These are phyloP conservation scores for Xylaria sp. DNA, from an alignment of 2,329 filamentous ascomycete genomes.

Conservation along the genomic window DNA sequence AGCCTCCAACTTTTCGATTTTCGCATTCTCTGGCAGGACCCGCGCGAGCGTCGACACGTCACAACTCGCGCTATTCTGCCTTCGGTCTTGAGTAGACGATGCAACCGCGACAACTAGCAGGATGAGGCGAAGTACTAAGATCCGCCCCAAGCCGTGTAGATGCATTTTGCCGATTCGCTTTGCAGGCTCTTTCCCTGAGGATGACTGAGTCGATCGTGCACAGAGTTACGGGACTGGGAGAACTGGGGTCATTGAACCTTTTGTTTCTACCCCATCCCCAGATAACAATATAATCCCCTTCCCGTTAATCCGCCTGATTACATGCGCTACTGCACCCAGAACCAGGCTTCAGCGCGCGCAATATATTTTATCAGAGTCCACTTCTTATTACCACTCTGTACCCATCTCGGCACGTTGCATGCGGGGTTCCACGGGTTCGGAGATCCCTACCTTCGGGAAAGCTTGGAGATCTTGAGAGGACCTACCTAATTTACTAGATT, in stretches of 20 bases:
- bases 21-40: slow-evolving; percentile 36
- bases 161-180: slow-evolving; percentile 11
- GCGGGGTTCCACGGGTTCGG: slow-evolving; percentile 8
- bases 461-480: not conserved
- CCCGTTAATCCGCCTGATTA: not conserved
- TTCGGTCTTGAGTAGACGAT: slow-evolving; percentile 18
- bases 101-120: slow-evolving; percentile 7
- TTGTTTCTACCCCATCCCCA: slow-evolving; percentile 9
- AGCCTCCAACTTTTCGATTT: slow-evolving; percentile 38
- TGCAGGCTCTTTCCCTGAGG: not conserved
- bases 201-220: not conserved
- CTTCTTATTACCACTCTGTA: not conserved
- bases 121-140: slow-evolving; percentile 15
- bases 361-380: not conserved
- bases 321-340: not conserved
- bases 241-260: not conserved
- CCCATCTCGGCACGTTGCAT: slow-evolving; percentile 5
- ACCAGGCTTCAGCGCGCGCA: not conserved
- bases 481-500: not conserved
- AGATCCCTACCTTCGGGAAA: not conserved
- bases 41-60: slow-evolving; percentile 29
- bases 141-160: slow-evolving; percentile 10
- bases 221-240: not conserved
- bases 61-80: slow-evolving; percentile 25
- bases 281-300: not conserved